These are phyloP conservation scores for Eucalyptus marginata DNA, from an alignment of 345 rosid species.

Conservation along the genomic window DNA sequence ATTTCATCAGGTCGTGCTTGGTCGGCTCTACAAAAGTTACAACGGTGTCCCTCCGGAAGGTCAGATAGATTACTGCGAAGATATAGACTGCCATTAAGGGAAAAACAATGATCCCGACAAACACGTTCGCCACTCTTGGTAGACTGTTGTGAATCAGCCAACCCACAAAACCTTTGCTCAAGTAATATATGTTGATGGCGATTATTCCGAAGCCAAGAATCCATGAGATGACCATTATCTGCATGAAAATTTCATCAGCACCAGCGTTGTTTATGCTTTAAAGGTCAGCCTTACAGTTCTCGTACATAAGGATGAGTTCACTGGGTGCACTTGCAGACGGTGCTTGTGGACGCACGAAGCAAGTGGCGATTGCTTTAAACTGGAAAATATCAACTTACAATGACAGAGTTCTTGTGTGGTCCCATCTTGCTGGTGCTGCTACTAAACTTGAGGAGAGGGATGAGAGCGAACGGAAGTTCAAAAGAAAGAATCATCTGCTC, in stretches of 20 bases:
- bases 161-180: conserved; percentile 29
- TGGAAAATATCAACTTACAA: conserved; percentile 9
- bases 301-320: background rate
- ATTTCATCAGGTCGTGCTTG: conserved; percentile 1
- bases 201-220: conserved; percentile 35
- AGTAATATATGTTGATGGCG: conserved; percentile 53
- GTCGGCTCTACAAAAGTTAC: conserved; percentile 21
- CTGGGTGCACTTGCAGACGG: background rate
- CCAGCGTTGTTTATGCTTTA: background rate
- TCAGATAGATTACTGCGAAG: conserved; percentile 25
- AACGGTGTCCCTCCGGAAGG: conserved; percentile 30
- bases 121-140: conserved; percentile 22
- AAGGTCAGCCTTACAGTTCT: background rate
- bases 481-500: conserved; percentile 65
- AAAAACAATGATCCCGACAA: conserved; percentile 37
- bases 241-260: background rate
- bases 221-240: conserved; percentile 56
- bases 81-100: conserved; percentile 46
- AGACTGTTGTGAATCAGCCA: conserved; percentile 39
- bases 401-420: conserved; percentile 49
- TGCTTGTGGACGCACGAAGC: background rate
- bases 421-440: conserved; percentile 62
- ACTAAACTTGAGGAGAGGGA: conserved; percentile 70
- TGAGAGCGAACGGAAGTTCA: conserved; percentile 65
- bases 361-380: background rate